Evolutionary conservation across 2,329 filamentous ascomycete species (phyloP).

Genomic region (Thyridium curvatum): DNA sequence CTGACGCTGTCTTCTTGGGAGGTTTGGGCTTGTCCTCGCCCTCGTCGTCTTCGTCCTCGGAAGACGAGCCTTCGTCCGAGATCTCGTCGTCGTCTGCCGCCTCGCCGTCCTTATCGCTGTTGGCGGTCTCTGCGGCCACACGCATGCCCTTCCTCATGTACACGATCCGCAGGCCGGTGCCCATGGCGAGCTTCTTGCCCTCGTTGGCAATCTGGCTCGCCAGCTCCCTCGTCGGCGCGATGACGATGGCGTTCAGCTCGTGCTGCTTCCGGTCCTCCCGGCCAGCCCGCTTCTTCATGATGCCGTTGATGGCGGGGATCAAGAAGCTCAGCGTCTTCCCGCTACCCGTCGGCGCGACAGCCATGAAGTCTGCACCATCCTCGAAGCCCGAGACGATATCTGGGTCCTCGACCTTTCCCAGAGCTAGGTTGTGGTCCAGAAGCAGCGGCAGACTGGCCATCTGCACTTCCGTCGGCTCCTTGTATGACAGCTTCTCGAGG

Average conservation of each 20-base stretch:
- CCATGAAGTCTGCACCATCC: constrained; percentile 64
- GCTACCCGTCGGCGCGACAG: constrained; percentile 89
- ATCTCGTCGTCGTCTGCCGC: constrained; percentile 25
- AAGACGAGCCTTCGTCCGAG: constrained; percentile 24
- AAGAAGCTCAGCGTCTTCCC: constrained; percentile 91
- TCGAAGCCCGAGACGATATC: constrained; percentile 6
- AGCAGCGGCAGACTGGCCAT: constrained; percentile 78
- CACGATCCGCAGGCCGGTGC: constrained; percentile 72
- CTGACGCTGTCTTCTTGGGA: constrained; percentile 6
- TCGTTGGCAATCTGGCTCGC: constrained; percentile 79
- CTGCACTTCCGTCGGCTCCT: constrained; percentile 87
- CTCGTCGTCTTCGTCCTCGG: constrained; percentile 19
- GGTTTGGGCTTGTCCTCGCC: constrained; percentile 14
- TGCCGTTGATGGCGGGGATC: constrained; percentile 75
- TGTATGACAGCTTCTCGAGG: constrained; percentile 76
- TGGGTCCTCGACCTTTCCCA: constrained; percentile 26
- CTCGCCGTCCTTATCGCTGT: constrained; percentile 25
- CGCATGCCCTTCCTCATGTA: constrained; percentile 83
- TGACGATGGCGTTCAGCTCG: constrained; percentile 59
- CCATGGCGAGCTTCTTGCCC: constrained; percentile 65
- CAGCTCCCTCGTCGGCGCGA: constrained; percentile 75
- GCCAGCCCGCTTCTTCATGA: constrained; percentile 51
- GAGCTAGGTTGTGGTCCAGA: constrained; percentile 48
- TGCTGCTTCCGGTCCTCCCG: constrained; percentile 29
- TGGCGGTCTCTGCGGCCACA: constrained; percentile 40